Percentiles rank a stretch among this genome's conserved stretches.
Evolutionary conservation across 2,329 filamentous ascomycete genomes (phyloP).

Genomic region (Lasiodiplodia gonubiensis): DNA sequence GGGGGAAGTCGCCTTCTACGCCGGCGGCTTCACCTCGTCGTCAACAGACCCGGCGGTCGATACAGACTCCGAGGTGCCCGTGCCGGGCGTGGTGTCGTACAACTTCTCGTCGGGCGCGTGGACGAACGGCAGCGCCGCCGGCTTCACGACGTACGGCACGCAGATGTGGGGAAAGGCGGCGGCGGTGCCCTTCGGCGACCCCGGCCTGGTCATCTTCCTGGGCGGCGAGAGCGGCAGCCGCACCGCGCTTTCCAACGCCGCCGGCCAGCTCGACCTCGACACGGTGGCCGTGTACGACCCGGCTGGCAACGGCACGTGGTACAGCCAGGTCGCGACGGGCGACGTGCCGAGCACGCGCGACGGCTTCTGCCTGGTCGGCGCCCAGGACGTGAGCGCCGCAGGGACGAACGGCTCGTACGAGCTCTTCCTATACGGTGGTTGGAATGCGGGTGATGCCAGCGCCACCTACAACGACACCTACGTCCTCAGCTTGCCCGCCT

Average conservation of each 20-base stretch:
- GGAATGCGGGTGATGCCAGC: not conserved
- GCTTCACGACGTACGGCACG: constrained; percentile 11
- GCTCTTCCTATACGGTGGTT: constrained; percentile 5
- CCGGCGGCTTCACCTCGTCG: not conserved
- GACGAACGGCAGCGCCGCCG: constrained; percentile 8
- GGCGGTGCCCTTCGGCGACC: not conserved
- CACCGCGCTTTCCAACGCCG: not conserved
- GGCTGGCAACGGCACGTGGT: not conserved
- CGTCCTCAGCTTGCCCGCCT: constrained; percentile 9
- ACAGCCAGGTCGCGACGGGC: constrained; percentile 18
- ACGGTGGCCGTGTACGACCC: constrained; percentile 18
- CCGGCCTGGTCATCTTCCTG: constrained; percentile 4
- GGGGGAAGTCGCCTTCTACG: not conserved
- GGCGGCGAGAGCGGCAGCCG: constrained; percentile 9
- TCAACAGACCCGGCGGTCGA: not conserved
- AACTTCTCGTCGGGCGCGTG: constrained; percentile 3
- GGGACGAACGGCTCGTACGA: not conserved
- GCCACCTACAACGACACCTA: constrained; percentile 7
- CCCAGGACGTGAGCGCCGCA: not conserved
- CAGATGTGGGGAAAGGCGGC: not conserved
- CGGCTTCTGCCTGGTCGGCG: constrained; percentile 8
- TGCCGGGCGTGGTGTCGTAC: constrained; percentile 20
- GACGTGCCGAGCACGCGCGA: constrained; percentile 1
- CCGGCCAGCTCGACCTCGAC: not conserved
- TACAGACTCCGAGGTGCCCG: not conserved